Base-by-base conservation (phyloP, 306 rosid genomes). In the Dalbergia cultrata region DNA sequence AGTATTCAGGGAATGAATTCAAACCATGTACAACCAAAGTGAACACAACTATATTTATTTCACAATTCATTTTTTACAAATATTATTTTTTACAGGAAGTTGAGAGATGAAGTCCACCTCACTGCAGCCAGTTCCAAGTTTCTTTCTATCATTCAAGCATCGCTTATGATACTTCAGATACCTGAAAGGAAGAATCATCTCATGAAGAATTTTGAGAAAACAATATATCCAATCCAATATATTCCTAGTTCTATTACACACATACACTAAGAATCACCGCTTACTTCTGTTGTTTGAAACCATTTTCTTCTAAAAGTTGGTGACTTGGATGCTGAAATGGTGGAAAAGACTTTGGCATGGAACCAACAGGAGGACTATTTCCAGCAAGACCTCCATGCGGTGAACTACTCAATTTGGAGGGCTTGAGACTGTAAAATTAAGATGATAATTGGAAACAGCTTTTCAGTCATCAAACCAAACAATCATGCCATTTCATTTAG, bases 251-350 rank as follows among this genome's bases (percentile, higher is more conserved):
- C 39, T 44, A 31, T 68, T 7, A 57, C 61, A 49, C 43, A 77
- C 17, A 54, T 70, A n/a, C 54, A 50, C 43, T 72, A 72, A 61
- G 19, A 70, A 80, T 26, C 31, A 73, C 67, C 68, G 81, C 97
- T 88, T 84, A 95, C 99, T 90, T 95, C 74, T 95, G 99, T 64
- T 95, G 98, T 87, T 90, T 90, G 85, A 90, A 95, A 77, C 97
- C 99, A 81, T 92, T 95, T 89, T 95, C 98, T 89, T 91, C 97
- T 76, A 93, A 84, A 78, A 95, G 99, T 89, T 89, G 98, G 78
- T 95, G 99, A 66, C 99, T 95, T 66, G 99, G 98, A 85, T 95
- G 99, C 97, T 95, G 98, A 86, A 95, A 93, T 4, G 89, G 91
- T 35, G 98, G 99, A 87, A 93, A 88, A 45, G 99, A 88, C 83